Evolutionary conservation across 148 eudicot genomes (phyloP).

Genomic region (Rhododendron ferrugineum): DNA sequence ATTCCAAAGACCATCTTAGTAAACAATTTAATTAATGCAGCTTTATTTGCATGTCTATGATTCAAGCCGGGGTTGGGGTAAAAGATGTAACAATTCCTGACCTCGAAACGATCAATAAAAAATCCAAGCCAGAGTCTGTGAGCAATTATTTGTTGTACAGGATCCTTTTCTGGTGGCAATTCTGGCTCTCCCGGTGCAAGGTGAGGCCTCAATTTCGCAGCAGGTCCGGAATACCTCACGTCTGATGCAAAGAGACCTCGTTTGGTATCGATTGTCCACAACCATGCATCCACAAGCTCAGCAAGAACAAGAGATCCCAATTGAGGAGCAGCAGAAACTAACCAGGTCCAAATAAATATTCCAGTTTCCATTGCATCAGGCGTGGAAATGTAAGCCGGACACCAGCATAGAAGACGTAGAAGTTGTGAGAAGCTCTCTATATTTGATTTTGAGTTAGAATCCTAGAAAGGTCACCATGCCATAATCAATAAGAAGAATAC

Average conservation of each 20-base stretch:
- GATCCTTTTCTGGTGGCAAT: conserved; percentile 69
- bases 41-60: not conserved
- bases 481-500: conserved; percentile 11
- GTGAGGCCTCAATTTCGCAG: conserved; percentile 91
- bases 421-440: conserved; percentile 88
- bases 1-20: not conserved
- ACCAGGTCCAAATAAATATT: conserved; percentile 96
- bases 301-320: conserved; percentile 93
- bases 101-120: conserved; percentile 96
- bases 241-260: conserved; percentile 96
- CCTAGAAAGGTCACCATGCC: conserved; percentile 34
- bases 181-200: conserved; percentile 95
- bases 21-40: not conserved
- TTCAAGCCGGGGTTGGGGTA: not conserved
- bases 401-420: conserved; percentile 97
- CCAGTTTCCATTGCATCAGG: conserved; percentile 97
- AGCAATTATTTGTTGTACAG: conserved; percentile 94
- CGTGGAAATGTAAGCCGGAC: conserved; percentile 95
- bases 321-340: conserved; percentile 97
- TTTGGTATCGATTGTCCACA: conserved; percentile 95
- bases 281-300: conserved; percentile 99
- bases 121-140: conserved; percentile 98
- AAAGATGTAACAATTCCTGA: conserved; percentile 18
- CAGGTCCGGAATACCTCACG: conserved; percentile 70
- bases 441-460: conserved; percentile 57